Evolutionary conservation across 2,329 filamentous ascomycete species (phyloP), one percentile per base, ranked within the genome.

Genomic region (Endoconidiophora polonica): DNA sequence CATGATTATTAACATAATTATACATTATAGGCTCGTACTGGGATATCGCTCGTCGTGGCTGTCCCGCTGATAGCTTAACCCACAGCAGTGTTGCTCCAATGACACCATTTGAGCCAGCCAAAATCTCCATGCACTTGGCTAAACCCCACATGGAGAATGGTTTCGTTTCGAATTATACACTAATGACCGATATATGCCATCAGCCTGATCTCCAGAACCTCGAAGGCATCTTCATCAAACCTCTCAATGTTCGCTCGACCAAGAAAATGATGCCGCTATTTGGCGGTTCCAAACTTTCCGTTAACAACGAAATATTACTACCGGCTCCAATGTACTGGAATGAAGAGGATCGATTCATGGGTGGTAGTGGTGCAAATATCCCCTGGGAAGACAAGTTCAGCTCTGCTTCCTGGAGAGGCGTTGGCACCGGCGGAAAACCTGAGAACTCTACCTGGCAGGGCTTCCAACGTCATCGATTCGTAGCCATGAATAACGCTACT

Each of bases 391-490:
- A 68, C n/a, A 84, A 83, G 62, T 50, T 59, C 1, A 63, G 71
- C 55, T 61, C 60, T 2, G 68, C 73, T 36, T 65, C 81, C 46
- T 83, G 80, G 79, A 75, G 79, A 29, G 79, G 79, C 33, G 77
- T 81, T 6, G 79, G 77, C 1, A 81, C 79, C 1, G 79, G 79
- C 2, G 80, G 79, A 1, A 63, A 64, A 38, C 78, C 82, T 56
- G 65, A 68, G 56, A 58, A 68, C 60, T 57, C 70, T 24, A 86
- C 79, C 57, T 87, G 83, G 83, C 73, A 68, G 9, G 73, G 77
- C 0, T 86, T 86, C 58, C 82, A 87, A 55, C 76, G 83, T 3
- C 83, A 86, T 59, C 79, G 83, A 2, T 84, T 87, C 59, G 72
- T 86, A 2, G 69, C 77, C 43, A 82, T 86, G 77, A 73, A 79